Evolutionary conservation across 129 eudicot genomes (phyloP).

Genomic region (Logfia minima): DNA sequence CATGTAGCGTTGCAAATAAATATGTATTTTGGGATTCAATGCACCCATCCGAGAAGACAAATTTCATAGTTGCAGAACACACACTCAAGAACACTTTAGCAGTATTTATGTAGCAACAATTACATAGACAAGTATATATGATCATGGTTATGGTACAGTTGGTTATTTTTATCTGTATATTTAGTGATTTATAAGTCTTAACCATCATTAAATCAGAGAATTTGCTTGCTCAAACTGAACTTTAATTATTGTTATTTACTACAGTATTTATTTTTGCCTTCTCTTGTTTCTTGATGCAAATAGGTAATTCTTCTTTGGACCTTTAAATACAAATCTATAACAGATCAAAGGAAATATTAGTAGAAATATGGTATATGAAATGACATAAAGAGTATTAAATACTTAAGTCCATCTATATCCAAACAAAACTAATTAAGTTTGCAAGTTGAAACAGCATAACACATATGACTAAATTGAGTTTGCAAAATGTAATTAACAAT

Average conservation of each 20-base stretch:
- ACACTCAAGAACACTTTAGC: constrained; percentile 46
- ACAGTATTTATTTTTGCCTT: not conserved
- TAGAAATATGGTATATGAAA: no score
- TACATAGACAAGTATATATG: constrained; percentile 6
- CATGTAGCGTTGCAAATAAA: constrained; percentile 63
- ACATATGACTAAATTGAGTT: no score
- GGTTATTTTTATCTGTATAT: not conserved
- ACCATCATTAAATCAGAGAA: not conserved
- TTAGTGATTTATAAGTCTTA: not conserved
- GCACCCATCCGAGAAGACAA: constrained; percentile 81
- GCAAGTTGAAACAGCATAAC: no score
- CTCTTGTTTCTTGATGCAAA: not conserved
- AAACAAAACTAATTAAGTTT: no score
- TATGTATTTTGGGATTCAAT: constrained; percentile 91
- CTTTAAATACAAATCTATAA: no score
- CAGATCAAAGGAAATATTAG: no score
- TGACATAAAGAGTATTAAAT: no score
- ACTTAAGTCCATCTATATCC: no score
- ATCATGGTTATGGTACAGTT: not conserved
- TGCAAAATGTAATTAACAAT: no score
- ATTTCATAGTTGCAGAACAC: constrained; percentile 53
- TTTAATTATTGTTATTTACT: not conserved
- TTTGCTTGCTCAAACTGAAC: not conserved
- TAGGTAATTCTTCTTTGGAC: no score
- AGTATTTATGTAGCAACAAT: constrained; percentile 35